A percentile compares a stretch with the other conserved stretches of the same genome.
phyloP scores from a whole-genome alignment of 306 rosid species.

The Cucumis cinereus region DNA sequence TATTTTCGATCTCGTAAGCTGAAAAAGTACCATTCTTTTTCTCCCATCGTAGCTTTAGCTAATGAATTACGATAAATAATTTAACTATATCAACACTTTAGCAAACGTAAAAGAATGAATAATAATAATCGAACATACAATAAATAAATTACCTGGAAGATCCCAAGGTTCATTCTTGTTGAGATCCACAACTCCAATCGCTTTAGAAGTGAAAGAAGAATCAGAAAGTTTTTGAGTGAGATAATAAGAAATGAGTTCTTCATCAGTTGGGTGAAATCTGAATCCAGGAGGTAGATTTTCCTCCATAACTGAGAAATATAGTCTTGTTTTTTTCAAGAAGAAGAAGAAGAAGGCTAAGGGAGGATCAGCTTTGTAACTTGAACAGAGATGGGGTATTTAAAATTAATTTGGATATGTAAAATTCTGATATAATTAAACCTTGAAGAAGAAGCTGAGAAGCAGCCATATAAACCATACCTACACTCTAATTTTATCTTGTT shows the following conservation, averaged over 20 bases:
- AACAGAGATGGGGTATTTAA: constrained; percentile 14
- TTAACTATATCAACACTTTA: neutral
- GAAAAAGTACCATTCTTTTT: constrained; percentile 89
- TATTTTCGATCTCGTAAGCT: constrained; percentile 71
- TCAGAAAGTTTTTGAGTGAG: constrained; percentile 63
- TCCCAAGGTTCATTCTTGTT: constrained; percentile 97
- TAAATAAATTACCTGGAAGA: constrained; percentile 48
- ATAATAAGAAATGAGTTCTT: constrained; percentile 77
- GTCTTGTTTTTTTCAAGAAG: neutral
- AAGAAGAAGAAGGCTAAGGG: neutral
- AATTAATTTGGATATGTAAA: neutral
- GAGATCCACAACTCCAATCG: constrained; percentile 78
- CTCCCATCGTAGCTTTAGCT: constrained; percentile 86
- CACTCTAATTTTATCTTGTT: constrained; percentile 17
- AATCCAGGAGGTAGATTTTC: constrained; percentile 89
- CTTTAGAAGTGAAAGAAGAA: constrained; percentile 44
- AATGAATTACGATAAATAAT: neutral
- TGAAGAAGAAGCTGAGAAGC: constrained; percentile 28
- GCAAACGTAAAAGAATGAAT: too few relatives aligned
- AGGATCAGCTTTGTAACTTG: constrained; percentile 9
- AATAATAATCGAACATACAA: too few relatives aligned
- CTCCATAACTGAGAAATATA: constrained; percentile 20
- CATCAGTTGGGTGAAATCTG: constrained; percentile 92
- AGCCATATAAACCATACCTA: constrained; percentile 1
- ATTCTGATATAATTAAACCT: constrained; percentile 9